Evolutionary conservation across 2,329 filamentous ascomycete species (phyloP), one percentile per base, ranked within the genome.

Genomic region (Aspergillus latus): DNA sequence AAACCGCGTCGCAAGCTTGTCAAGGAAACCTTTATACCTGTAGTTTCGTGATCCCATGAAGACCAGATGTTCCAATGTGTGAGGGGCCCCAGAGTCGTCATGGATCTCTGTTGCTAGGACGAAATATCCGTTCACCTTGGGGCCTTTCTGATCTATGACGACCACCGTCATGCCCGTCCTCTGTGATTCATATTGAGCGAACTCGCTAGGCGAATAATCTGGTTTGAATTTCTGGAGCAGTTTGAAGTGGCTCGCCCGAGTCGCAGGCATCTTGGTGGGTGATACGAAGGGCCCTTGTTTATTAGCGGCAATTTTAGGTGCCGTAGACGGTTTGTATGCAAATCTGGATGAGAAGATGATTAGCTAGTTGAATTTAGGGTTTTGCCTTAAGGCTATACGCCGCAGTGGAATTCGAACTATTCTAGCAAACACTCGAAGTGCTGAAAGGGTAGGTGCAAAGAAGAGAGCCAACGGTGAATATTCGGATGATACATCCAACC

Each of bases 121-220:
- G 74, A 99, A 99, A 76, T 95, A 96, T 34, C 94, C 94, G 64
- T 90, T 88, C 59, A 97, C 84, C 74, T 97, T 97, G n/a, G 94
- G 94, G 0, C 94, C 93, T 71, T 94, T 86, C 65, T 92, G 88
- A 71, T 97, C 89, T 64, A 95, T 91, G 49, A 97, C 90, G 40
- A 96, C 86, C 34, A 96, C 89, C 64, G 92, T 88, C 90, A 99
- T 94, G 51, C 94, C 94, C 60, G 93, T 99, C 61, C 91, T 84
- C 66, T 91, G 86, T 5, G 94, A 99, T 69, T 95, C 91, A 89
- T 99, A 99, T 72, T 97, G 92, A 21, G 91, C 93, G 74, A 99
- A 89, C 54, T 83, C 85, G 61, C 89, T 89, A 9, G 92, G 89
- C 10, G 92, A 91, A 78, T 97, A 99, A 70, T 97, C 90, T 6